Evolutionary conservation across 495 filamentous ascomycete species (phyloP).

Genomic region (Pseudevernia furfuracea): DNA sequence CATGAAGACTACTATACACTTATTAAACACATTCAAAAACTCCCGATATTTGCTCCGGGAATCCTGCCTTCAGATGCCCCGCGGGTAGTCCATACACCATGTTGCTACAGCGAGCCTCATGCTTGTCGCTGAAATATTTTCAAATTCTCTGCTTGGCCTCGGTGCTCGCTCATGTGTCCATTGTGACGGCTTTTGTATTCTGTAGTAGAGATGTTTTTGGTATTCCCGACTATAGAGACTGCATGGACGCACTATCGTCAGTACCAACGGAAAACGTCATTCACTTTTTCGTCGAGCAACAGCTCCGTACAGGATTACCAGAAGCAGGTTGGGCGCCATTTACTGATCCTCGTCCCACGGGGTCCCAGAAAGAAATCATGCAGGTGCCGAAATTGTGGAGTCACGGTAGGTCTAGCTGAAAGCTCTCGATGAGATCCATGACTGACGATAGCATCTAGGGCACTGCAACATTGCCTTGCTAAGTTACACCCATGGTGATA

Average conservation of each 20-base stretch:
- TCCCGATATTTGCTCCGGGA: too few species aligned
- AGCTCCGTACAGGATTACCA: background rate
- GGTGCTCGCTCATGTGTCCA: background rate
- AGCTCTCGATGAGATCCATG: background rate
- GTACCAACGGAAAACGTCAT: background rate
- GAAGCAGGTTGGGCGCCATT: background rate
- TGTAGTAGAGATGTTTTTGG: background rate
- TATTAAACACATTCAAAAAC: too few species aligned
- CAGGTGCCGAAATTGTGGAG: conserved; percentile 1
- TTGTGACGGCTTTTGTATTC: background rate
- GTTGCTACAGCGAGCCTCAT: background rate
- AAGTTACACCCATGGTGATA: background rate
- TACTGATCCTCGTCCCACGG: background rate
- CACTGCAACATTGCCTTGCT: background rate
- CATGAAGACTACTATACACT: too few species aligned
- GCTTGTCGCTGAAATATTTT: background rate
- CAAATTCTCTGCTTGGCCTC: background rate
- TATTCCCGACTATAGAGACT: background rate
- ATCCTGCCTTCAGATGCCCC: background rate
- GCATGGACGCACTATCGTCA: background rate
- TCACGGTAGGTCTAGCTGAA: background rate
- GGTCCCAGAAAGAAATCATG: background rate
- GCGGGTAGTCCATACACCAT: background rate
- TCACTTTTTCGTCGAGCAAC: background rate
- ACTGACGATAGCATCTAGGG: background rate